Conservation (phyloP, 441 rosid species). For the Biscutella laevigata region DNA sequence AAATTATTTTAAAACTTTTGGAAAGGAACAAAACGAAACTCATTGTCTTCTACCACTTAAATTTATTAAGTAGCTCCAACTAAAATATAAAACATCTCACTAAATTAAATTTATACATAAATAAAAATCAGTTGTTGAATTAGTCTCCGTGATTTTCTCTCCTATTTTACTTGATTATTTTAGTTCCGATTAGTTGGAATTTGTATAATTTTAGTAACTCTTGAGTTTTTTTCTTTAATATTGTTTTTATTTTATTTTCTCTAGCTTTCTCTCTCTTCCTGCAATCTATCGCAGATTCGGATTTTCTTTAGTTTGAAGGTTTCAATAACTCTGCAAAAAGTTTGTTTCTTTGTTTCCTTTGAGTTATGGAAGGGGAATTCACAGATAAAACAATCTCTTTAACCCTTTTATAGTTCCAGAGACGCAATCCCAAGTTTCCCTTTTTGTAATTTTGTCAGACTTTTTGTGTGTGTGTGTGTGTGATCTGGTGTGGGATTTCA, state of each 20-base stretch:
- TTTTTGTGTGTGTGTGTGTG: too few species aligned
- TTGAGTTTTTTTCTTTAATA: neutral
- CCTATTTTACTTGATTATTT: neutral
- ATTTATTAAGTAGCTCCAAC: slow-evolving; percentile 24
- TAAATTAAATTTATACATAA: neutral
- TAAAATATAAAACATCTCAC: neutral
- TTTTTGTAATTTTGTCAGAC: neutral
- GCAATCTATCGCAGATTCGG: slow-evolving; percentile 27
- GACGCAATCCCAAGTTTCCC: slow-evolving; percentile 16
- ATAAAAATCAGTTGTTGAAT: neutral
- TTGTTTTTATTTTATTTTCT: neutral
- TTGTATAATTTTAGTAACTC: slow-evolving; percentile 15
- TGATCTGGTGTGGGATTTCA: slow-evolving; percentile 19
- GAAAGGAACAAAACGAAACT: slow-evolving; percentile 23
- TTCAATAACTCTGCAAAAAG: slow-evolving; percentile 17
- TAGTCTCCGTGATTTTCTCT: slow-evolving; percentile 14
- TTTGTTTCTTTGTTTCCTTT: slow-evolving; percentile 21
- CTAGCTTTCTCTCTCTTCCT: slow-evolving; percentile 16
- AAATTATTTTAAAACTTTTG: neutral
- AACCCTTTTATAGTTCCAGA: neutral
- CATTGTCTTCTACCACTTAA: slow-evolving; percentile 25
- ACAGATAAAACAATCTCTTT: slow-evolving; percentile 8
- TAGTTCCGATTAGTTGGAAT: slow-evolving; percentile 13
- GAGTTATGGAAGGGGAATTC: slow-evolving; percentile 5
- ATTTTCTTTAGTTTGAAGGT: too few species aligned